Evolutionary conservation across 345 rosid species (phyloP), one percentile per base, ranked within the genome.

Genomic region (Erysimum cheiranthoides): DNA sequence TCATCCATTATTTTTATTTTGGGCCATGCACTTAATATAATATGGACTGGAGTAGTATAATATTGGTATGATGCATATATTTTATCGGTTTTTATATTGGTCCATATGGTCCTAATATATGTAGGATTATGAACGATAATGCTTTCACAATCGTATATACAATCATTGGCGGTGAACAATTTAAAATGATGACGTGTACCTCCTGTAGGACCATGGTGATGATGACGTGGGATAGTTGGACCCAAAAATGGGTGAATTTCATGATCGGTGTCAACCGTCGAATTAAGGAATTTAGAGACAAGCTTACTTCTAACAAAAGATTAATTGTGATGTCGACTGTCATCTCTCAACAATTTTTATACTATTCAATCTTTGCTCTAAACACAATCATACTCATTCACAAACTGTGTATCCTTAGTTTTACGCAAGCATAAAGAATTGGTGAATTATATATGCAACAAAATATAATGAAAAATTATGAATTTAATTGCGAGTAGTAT

Each of bases 271-370:
- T 64, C 38, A 57, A 45, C 45, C 27, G 28, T 66, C 32, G 36
- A 67, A 49, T 59, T 28, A 49, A 59, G 61, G 45, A 59, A 38
- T 28, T 42, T 30, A 31, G 61, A 59, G 79, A 75, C 73, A 75
- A 67, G 43, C 68, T 67, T 67, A 30, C 61, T 49, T 1, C 52
- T 75, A 75, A 75, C 67, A 75, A 75, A 67, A 67, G 52, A 47
- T 28, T 58, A 36, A 10, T 66, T 34, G 52, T 39, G 68, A 39
- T 59, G 68, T 59, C 10, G 67, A 57, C 6, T 6, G 6, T 45
- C 51, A n/a, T 46, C 28, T 74, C 51, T 57, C 61, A 57, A 57
- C 49, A 51, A 7, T 10, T 11, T 35, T 25, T 3, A 0, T 18
- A n/a, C n/a, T n/a, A 14, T 38, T 61, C 1, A 8, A 7, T 73